phyloP scores from a whole-genome alignment of 441 rosid species.

The Populus tomentosa region DNA sequence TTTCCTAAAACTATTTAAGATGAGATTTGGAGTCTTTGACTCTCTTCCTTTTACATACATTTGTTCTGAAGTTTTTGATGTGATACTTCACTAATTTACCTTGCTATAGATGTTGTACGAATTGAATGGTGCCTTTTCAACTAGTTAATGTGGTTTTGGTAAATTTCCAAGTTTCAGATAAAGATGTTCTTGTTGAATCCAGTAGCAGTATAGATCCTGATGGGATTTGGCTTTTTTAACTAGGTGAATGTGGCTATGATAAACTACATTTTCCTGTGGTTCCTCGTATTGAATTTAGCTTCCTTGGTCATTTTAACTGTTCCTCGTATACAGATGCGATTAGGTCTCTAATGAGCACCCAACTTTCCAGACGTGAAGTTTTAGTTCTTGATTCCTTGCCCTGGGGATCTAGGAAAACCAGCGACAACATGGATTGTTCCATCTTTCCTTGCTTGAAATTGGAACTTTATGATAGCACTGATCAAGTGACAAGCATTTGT shows the following conservation, averaged over 20 bases:
- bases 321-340: background rate
- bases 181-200: background rate
- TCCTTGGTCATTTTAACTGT: too few species aligned
- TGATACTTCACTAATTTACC: background rate
- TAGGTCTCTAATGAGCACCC: background rate
- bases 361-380: background rate
- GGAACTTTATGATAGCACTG: background rate
- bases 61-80: background rate
- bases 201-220: background rate
- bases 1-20: background rate
- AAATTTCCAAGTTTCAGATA: background rate
- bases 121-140: background rate
- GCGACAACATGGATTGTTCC: background rate
- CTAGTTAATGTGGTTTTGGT: background rate
- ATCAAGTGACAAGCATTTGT: background rate
- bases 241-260: background rate
- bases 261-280: background rate
- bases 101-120: background rate
- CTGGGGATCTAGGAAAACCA: background rate
- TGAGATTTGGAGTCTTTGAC: background rate
- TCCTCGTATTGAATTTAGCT: background rate
- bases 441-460: background rate
- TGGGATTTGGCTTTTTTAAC: background rate
- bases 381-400: background rate
- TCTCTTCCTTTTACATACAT: background rate